Base-by-base conservation (phyloP, 2,329 filamentous ascomycete species). In the Pseudocercospora crystallina region DNA sequence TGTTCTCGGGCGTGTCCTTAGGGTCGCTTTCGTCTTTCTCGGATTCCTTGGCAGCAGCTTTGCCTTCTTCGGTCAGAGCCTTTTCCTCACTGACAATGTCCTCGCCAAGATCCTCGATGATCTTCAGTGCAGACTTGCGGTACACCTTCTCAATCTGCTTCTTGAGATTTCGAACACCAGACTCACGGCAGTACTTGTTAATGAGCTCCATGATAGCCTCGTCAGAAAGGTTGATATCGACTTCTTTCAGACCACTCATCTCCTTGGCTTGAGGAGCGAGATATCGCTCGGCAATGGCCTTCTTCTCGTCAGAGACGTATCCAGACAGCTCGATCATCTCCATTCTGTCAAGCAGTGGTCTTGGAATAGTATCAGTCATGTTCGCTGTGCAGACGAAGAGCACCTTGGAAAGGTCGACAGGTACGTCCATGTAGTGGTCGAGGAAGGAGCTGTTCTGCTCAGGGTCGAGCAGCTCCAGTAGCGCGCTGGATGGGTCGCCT, bases 71-170 rank as follows among this genome's bases (percentile, higher is more conserved):
- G 0, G 91, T 96, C 49, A 95, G 73, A 5, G 89, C 90, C 57
- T 89, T 83, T 15, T 87, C 84, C 67, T 96, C 91, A 2, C 87
- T 81, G 2, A 96, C 73, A 1, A 80, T 88, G 5, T 90, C 86
- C 65, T 96, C 91, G 43, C 92, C 92, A 11, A 97, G 80, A 57
- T 97, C 91, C 68, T 92, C 87, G 10, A 99, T 92, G 60, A 99
- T 99, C 74, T 96, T 97, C 56, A 99, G 79, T 0, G 94, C 95
- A 11, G 92, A 90, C 73, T 99, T 99, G 51, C 94, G 85, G 73
- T 96, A 99, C 2, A 99, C 90, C 76, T 99, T 99, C 71, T 99
- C 94, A 56, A 99, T 99, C 71, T 97, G 92, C 77, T 99, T 97
- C 81, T 99, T 99, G 54, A 99, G 76, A 67, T 99, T 99, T 60